Percentiles rank a stretch among this genome's conserved stretches.
Conservation (phyloP, 2,329 filamentous ascomycete species). For the Dothidotthia symphoricarpi region DNA sequence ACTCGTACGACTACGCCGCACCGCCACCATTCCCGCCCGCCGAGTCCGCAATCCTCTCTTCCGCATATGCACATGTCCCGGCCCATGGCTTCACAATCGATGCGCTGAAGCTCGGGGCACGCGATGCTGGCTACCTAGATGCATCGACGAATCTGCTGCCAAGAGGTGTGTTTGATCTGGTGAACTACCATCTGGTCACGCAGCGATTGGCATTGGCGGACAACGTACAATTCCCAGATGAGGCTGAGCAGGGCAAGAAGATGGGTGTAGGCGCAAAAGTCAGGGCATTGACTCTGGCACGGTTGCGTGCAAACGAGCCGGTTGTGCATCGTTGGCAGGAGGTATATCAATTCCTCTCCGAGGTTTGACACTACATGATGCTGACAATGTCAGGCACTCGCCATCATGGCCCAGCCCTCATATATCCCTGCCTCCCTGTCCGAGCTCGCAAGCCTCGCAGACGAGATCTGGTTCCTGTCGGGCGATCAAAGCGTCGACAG, state of each 20-base stretch:
- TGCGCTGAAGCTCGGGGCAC: constrained; percentile 73
- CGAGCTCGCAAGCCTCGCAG: constrained; percentile 78
- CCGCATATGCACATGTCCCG: constrained; percentile 78
- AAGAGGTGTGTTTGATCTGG: constrained; percentile 75
- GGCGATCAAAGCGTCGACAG: constrained; percentile 79
- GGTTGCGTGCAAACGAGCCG: constrained; percentile 70
- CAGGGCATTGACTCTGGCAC: constrained; percentile 69
- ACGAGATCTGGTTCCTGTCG: constrained; percentile 87
- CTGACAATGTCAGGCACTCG: constrained; percentile 64
- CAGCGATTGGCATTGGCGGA: constrained; percentile 61
- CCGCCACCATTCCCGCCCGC: constrained; percentile 63
- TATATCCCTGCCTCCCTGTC: constrained; percentile 72
- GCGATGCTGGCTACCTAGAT: constrained; percentile 81
- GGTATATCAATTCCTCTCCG: constrained; percentile 49
- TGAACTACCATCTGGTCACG: constrained; percentile 71
- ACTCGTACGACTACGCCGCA: constrained; percentile 39
- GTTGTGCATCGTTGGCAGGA: constrained; percentile 82
- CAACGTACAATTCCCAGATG: constrained; percentile 46
- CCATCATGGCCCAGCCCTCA: constrained; percentile 81
- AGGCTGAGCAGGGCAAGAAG: constrained; percentile 32
- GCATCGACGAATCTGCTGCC: constrained; percentile 82
- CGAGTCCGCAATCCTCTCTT: constrained; percentile 75
- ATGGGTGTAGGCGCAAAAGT: constrained; percentile 63
- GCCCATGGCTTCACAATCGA: constrained; percentile 75
- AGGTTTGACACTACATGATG: constrained; percentile 23